These are phyloP conservation scores for Sphagnum fallax DNA, from an alignment of 228 moss, liverwort and hornwort species.

Conservation along the genomic window DNA sequence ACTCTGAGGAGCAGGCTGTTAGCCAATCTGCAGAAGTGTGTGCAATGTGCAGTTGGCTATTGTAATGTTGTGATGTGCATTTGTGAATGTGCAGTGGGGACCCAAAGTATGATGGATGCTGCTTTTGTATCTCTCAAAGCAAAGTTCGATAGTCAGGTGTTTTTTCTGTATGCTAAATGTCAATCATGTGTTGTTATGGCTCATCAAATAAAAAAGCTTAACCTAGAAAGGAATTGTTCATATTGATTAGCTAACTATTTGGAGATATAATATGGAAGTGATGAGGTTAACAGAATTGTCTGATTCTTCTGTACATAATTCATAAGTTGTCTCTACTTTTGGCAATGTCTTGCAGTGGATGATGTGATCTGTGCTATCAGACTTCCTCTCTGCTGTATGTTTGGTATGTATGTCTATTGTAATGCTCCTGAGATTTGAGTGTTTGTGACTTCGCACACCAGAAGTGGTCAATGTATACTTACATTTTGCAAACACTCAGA, in stretches of 20 bases:
- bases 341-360: not conserved
- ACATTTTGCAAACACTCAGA: conserved; percentile 49
- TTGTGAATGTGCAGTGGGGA: conserved; percentile 68
- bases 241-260: not conserved
- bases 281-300: not conserved
- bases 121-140: conserved; percentile 82
- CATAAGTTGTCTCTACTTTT: not conserved
- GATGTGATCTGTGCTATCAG: too few relatives aligned
- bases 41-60: conserved; percentile 8
- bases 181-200: not conserved
- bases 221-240: not conserved
- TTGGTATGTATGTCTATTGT: not conserved
- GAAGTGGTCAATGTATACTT: conserved; percentile 19
- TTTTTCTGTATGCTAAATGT: not conserved
- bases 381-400: too few relatives aligned
- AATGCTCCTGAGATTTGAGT: not conserved
- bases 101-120: conserved; percentile 92
- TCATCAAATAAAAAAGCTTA: not conserved
- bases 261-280: not conserved
- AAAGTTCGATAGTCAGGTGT: not conserved
- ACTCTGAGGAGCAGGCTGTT: not conserved
- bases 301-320: not conserved
- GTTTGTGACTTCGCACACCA: conserved; percentile 11
- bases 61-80: not conserved
- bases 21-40: not conserved